Base-by-base conservation (phyloP, 2,329 filamentous ascomycete species). In the Chrysosporium queenslandicum region DNA sequence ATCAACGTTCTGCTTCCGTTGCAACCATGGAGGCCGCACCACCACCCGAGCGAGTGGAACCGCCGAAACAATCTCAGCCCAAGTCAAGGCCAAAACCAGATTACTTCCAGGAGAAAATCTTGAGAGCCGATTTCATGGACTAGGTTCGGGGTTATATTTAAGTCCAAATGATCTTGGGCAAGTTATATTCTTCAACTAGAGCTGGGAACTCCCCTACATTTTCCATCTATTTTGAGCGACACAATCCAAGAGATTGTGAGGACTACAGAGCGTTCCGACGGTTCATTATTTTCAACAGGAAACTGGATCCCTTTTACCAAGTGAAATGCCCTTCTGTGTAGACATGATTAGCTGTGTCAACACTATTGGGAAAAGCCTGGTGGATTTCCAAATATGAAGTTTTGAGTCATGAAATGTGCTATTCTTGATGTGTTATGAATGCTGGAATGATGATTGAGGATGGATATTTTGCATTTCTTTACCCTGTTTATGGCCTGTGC, bases 101-200 rank as follows among this genome's bases (percentile, higher is more conserved):
- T 72, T 85, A 85, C 57, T 92, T 96, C 73, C 90, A 96, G 70
- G 92, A 98, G 77, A 82, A 94, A 60, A 97, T 98, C 63, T 78
- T 98, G 60, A 92, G 95, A 73, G 92, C 91, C 42, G 92, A 98
- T 65, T 97, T 98, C 64, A 96, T 97, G 89, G 90, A 96, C 65
- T 95, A 52, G 42, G 12, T 42, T 16, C 14, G n/a, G 20, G 27
- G 12, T n/a, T 23, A 30, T 40, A 3, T 21, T 40, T 16, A 3
- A 7, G 11, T 36, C 32, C 27, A 12, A 27, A 23, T 40, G 11
- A 18, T 39, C n/a, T 34, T 4, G 12, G 6, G 40, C 40, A 42
- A 42, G 40, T 42, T 4, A 9, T 42, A 4, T 37, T 14, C 4
- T 37, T 37, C 7, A 14, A 37, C 4, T n/a, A 16, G 18, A 18